Base-by-base conservation (phyloP, 495 filamentous ascomycete species). In the Geopyxis carbonaria region DNA sequence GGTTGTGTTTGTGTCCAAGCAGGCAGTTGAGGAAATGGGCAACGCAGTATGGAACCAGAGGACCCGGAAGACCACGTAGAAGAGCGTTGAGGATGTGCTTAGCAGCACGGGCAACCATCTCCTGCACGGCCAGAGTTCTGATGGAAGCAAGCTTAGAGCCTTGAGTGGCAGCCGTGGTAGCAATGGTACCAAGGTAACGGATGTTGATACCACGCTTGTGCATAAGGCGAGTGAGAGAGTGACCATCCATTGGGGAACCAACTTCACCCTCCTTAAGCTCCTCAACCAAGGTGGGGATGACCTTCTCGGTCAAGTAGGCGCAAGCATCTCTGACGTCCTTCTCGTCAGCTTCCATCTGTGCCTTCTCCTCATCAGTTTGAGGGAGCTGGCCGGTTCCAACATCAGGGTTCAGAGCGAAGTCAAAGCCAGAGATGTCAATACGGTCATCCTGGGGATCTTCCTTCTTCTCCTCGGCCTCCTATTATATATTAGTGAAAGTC, bases 201-300 rank as follows among this genome's bases (percentile, higher is more conserved):
- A 93, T 70, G 64, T 95, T 99, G 63, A 99, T 80, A 58, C 91
- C 91, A 23, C 91, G 83, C 62, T 92, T 92, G 63, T 99, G 91
- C 64, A 99, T 70, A 29, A 93, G 70, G 46, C 75, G 72, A 45
- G 75, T 82, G 41, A 99, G 66, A 18, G 86, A 93, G 48, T 80
- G 72, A 28, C 91, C 91, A 53, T 99, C 91, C 84, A 95, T 93
- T 25, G 91, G 91, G 66, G 93, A 94, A 45, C 85, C 83, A 34
- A 93, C 75, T 45, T 99, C 91, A 7, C 84, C 81, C 49, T 92
- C 80, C 54, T 79, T 77, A 31, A 95, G 72, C 46, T 95, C 86
- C 48, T 75, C 69, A 50, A 67, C 61, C 31, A 83, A 57, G 25
- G 70, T 66, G 18, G 83, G 83, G 42, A 99, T 76, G 33, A 80